Evolutionary conservation across 805 yeast species (phyloP).

Genomic region (Candida cerambycidarum): DNA sequence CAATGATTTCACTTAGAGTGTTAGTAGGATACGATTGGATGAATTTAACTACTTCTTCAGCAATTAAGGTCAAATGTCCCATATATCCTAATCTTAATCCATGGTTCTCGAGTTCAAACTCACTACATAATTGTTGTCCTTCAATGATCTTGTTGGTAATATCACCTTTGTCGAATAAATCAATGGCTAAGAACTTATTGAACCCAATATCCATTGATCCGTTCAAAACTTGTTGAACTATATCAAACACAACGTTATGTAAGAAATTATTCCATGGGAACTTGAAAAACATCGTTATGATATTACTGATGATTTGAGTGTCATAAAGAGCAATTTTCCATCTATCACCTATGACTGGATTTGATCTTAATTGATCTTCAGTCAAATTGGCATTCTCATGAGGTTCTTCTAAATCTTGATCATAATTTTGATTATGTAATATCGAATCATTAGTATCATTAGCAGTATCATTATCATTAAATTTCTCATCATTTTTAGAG

Average conservation of each 20-base stretch:
- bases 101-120: conserved; percentile 47
- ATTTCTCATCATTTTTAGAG: conserved; percentile 13
- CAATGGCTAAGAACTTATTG: conserved; percentile 48
- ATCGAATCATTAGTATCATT: conserved; percentile 23
- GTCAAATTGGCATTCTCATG: conserved; percentile 45
- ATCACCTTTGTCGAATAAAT: conserved; percentile 54
- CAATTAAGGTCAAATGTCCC: conserved; percentile 93
- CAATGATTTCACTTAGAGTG: conserved; percentile 37
- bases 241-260: conserved; percentile 48
- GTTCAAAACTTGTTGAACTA: conserved; percentile 47
- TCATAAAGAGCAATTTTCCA: conserved; percentile 43
- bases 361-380: conserved; percentile 41
- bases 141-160: conserved; percentile 42
- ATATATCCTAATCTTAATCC: conserved; percentile 86
- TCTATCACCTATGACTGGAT: conserved; percentile 45
- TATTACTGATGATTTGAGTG: conserved; percentile 43
- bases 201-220: conserved; percentile 52
- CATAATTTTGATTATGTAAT: conserved; percentile 21
- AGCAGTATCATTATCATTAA: too few relatives aligned
- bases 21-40: conserved; percentile 41
- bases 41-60: conserved; percentile 95
- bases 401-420: conserved; percentile 39
- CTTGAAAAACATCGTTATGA: conserved; percentile 43
- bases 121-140: conserved; percentile 61
- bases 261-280: conserved; percentile 50